These are phyloP conservation scores for Wallemia mellicola DNA, from an alignment of 1,284 basidiomycete genomes.

Conservation along the genomic window DNA sequence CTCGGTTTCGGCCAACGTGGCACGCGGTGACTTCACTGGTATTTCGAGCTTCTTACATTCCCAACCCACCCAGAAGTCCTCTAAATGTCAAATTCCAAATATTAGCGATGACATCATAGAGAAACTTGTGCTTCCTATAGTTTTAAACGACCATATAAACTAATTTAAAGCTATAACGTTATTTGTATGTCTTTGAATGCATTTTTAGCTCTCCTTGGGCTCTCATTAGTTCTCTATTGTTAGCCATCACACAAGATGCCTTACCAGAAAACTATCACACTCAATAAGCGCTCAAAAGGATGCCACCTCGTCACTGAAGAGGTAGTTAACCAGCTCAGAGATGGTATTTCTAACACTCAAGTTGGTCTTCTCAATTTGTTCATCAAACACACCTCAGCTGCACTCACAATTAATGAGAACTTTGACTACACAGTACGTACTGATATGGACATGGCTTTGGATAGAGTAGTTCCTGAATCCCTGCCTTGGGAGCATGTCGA, in stretches of 20 bases:
- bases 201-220: too few relatives aligned
- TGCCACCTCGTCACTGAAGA: constrained; percentile 69
- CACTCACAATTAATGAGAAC: constrained; percentile 63
- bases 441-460: constrained; percentile 28
- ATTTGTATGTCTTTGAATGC: too few relatives aligned
- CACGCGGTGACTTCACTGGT: too few relatives aligned
- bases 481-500: constrained; percentile 68
- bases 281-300: constrained; percentile 14
- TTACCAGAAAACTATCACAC: neutral
- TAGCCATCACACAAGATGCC: neutral
- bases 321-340: constrained; percentile 33
- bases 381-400: constrained; percentile 72
- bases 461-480: constrained; percentile 56
- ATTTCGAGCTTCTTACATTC: too few relatives aligned
- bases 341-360: constrained; percentile 39
- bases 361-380: constrained; percentile 22
- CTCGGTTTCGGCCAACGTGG: too few relatives aligned
- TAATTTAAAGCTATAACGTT: too few relatives aligned
- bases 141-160: too few relatives aligned
- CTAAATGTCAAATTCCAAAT: too few relatives aligned
- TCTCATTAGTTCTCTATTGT: too few relatives aligned
- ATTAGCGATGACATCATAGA: too few relatives aligned
- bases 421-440: constrained; percentile 29
- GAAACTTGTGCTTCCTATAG: too few relatives aligned
- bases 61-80: too few relatives aligned